Percentiles rank a stretch among this genome's conserved stretches.
phyloP scores from a whole-genome alignment of 2,329 filamentous ascomycete species.

The Didymella segeticola region DNA sequence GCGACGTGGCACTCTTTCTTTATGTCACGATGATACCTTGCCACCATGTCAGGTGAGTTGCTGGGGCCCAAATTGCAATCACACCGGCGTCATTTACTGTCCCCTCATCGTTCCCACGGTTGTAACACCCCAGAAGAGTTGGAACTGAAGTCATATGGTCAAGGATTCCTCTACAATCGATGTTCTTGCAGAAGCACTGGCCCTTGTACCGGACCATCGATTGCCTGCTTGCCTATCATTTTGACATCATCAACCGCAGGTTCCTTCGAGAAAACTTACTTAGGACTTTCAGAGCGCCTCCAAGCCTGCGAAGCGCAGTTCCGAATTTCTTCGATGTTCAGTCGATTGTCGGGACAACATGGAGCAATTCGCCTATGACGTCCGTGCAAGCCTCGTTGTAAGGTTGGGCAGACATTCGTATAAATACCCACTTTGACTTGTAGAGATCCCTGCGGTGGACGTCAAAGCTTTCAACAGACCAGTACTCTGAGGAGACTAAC shows the following conservation, averaged over 20 bases:
- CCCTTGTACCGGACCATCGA: not conserved
- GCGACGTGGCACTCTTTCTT: conserved; percentile 1
- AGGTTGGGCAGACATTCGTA: conserved; percentile 7
- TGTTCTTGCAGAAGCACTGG: not conserved
- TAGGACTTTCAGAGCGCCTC: conserved; percentile 5
- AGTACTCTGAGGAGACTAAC: not conserved
- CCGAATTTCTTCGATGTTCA: conserved; percentile 2
- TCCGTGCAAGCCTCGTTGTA: not conserved
- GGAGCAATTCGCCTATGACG: conserved; percentile 5
- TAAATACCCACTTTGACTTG: conserved; percentile 1
- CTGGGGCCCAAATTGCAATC: not conserved
- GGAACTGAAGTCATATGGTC: not conserved
- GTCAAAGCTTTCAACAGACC: not conserved
- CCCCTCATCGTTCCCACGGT: conserved; percentile 9
- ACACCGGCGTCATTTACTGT: not conserved
- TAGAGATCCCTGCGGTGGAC: not conserved
- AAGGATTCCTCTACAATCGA: not conserved
- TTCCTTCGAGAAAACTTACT: conserved; percentile 1
- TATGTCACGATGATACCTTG: not conserved
- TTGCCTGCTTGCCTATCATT: not conserved
- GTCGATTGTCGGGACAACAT: not conserved
- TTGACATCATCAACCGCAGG: not conserved
- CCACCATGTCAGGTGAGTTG: not conserved
- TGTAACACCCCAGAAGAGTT: not conserved
- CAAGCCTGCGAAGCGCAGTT: not conserved